phyloP scores from a whole-genome alignment of 768 basidiomycete species.

The Russula earlei region DNA sequence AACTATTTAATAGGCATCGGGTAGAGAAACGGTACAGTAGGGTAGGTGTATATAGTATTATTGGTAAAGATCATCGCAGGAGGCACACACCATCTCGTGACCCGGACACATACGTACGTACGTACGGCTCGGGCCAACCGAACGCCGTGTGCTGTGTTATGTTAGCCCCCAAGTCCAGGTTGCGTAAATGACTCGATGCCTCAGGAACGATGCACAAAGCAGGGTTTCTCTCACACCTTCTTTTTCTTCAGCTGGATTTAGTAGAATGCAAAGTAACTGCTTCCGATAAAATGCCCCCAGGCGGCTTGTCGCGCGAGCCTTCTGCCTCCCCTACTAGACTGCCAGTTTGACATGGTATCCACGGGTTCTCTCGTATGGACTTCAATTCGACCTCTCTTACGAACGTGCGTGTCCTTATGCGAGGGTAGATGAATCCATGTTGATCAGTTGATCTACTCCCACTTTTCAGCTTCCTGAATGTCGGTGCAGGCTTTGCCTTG shows the following conservation, averaged over 20 bases:
- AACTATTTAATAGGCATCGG: no score
- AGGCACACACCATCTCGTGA: no score
- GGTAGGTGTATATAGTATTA: background rate
- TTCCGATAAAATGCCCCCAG: background rate
- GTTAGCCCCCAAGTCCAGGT: background rate
- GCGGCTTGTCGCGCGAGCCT: no score
- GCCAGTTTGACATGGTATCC: background rate
- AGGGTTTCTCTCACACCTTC: no score
- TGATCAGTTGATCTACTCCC: background rate
- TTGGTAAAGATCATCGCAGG: background rate
- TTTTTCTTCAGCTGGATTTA: no score
- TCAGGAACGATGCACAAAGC: background rate
- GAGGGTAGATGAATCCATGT: background rate
- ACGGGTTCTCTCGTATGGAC: constrained; percentile 2
- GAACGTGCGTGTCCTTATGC: constrained; percentile 2
- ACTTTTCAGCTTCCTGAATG: constrained; percentile 42
- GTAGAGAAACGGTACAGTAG: no score
- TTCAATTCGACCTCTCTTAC: constrained; percentile 2
- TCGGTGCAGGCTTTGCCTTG: constrained; percentile 44
- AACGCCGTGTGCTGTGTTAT: no score
- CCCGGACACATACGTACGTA: no score
- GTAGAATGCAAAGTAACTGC: no score
- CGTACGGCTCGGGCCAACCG: no score
- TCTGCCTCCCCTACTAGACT: no score
- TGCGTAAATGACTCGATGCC: background rate